Conservation (phyloP, 331 rosid genomes). For the Arachis monticola region DNA sequence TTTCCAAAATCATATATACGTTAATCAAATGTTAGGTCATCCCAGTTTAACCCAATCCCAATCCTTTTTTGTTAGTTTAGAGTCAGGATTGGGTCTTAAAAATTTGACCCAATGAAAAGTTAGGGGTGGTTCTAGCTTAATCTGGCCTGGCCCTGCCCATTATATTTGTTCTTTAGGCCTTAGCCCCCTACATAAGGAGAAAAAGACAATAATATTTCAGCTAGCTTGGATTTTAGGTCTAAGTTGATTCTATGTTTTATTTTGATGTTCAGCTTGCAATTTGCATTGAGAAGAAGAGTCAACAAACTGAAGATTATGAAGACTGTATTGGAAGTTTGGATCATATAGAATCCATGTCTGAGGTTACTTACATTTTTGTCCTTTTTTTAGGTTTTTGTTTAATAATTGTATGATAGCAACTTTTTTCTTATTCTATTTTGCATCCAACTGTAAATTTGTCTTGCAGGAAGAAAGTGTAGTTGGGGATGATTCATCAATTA, state of each 20-base stretch:
- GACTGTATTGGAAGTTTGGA: conserved; percentile 88
- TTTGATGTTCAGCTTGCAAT: conserved; percentile 77
- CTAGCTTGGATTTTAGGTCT: conserved; percentile 31
- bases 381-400: conserved; percentile 29
- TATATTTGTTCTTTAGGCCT: neutral
- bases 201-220: conserved; percentile 26
- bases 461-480: conserved; percentile 71
- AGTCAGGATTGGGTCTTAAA: too few relatives aligned
- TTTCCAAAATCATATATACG: too few relatives aligned
- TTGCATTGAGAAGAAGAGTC: conserved; percentile 81
- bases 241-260: conserved; percentile 32
- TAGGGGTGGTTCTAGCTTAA: too few relatives aligned
- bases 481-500: conserved; percentile 52
- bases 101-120: too few relatives aligned
- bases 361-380: conserved; percentile 52
- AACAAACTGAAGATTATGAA: conserved; percentile 76
- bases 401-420: conserved; percentile 10
- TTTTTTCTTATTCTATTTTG: conserved; percentile 9
- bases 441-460: conserved; percentile 39
- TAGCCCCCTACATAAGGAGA: conserved; percentile 3
- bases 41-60: too few relatives aligned
- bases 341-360: conserved; percentile 56
- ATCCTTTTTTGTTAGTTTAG: too few relatives aligned
- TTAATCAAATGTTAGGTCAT: too few relatives aligned
- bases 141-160: neutral